Base-by-base conservation (phyloP, 805 yeast genomes). In the Sugiyamaella americana region DNA sequence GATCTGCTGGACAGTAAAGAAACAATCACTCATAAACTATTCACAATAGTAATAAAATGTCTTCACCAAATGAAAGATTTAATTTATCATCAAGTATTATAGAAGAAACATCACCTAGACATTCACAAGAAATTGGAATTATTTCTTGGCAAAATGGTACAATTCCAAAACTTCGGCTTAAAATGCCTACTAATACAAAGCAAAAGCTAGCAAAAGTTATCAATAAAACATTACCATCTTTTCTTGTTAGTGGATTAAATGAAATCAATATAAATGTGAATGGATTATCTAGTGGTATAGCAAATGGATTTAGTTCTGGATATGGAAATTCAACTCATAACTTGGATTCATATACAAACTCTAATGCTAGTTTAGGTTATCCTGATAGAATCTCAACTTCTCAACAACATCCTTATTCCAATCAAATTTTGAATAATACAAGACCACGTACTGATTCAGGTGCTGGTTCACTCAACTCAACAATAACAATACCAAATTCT, bases 151-250 rank as follows among this genome's bases (percentile, higher is more conserved):
- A 5, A 16, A 41, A 6, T 24, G 39, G 17, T 16, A 35, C 17
- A 8, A 42, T 38, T 18, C 39, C 29, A 29, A 49, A 39, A 37
- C 21, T 49, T 20, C 41, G 43, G 30, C 21, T 48, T 17, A 42
- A 42, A 30, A 40, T 48, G 16, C 51, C 51, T 13, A 37, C 35
- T n/a, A 36, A 43, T 30, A 40, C 49, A 6, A 38, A 39, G 13
- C 50, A 43, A 29, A 47, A 30, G 38, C 40, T 51, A 20, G 50
- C 40, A 20, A 30, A 37, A 17, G 35, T 51, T 22, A 51, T 51
- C 21, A 41, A 44, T 26, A 44, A 37, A 43, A 45, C 49, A 3
- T 5, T 45, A 1, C 51, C 49, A 19, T 43, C 54, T 16, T 48
- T 48, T 41, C 38, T 51, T 16, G 18, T 48, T n/a, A 26, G 41